Base-by-base conservation (phyloP, 148 eudicot genomes). In the Suaeda aralocaspica region DNA sequence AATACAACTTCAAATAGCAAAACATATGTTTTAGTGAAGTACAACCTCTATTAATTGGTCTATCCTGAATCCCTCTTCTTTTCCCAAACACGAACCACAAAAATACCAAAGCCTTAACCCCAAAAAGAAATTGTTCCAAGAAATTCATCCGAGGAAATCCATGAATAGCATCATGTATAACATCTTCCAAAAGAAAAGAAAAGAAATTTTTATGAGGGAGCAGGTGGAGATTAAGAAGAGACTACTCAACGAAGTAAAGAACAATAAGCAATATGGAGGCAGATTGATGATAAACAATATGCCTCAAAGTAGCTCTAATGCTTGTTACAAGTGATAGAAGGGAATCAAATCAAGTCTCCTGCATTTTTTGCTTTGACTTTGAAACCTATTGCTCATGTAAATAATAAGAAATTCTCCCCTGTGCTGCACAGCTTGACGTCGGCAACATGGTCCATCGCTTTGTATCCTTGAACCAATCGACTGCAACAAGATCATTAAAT, bases 371-470 rank as follows among this genome's bases (percentile, higher is more conserved):
- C 28, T 68, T 26, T 36, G 5, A 9, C 4, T 12, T 10, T 11
- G 14, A 36, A 36, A 36, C 6, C 2, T 12, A 21, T 67, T n/a
- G 62, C 24, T 33, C 39, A 25, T 11, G 25, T 25, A 76, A n/a
- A 8, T 8, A 36, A 36, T 4, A 36, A 36, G 39, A 69, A 22
- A 69, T 66, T 75, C 92, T 80, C 82, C 85, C 96, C 77, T 93
- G 94, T 42, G 93, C 94, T 21, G 95, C 96, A 82, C 98, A 90
- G 70, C 96, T 79, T 61, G 89, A 36, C 98, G 98, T 72, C 89
- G 52, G 89, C 98, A 78, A 93, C 95, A 78, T 93, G 92, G 75
- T 93, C 98, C 89, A 93, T 93, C 77, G 77, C 77, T 82, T 93
- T 59, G 89, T 75, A 81, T 91, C 87, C 73, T 93, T 93, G 69